Base-by-base conservation (phyloP, 1,139 yeast species). In the Pichia sp. region DNA sequence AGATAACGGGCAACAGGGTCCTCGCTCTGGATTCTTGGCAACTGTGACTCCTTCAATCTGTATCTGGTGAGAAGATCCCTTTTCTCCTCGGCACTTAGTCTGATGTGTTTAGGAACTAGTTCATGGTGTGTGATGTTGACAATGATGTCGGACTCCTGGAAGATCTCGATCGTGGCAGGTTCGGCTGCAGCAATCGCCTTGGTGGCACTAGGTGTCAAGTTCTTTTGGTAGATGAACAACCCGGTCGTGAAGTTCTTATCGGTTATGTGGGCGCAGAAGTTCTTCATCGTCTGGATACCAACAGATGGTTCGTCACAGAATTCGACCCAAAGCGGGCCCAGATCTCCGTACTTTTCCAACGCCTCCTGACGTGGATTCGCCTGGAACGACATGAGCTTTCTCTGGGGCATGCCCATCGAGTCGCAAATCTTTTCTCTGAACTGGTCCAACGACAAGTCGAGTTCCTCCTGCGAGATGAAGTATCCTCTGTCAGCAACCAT, bases 41-140 rank as follows among this genome's bases (percentile, higher is more conserved):
- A 79, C 74, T 93, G 99, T 19, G 95, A 85, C 72, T 93, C 99
- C 73, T 93, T 93, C 68, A 93, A 80, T 74, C 98, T 80, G 74
- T 95, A 95, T 75, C 96, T 84, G 64, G 83, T 87, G 70, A 93
- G 79, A 65, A 93, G 78, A 67, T 90, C 95, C 70, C 80, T 85
- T 81, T 93, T 93, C 71, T 93, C 99, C 16, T 78, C 89, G 55
- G 75, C 80, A 53, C 93, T 82, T 63, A 93, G 80, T 67, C 89
- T 82, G 60, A 92, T 80, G 72, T 93, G 99, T 70, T 87, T 89
- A 56, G 99, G 99, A 58, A 93, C 99, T 67, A 93, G 79, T 68
- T 90, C 96, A 72, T 93, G 99, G 70, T 92, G 97, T 54, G 99
- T 93, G 69, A 93, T 95, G 74, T 93, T 93, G 56, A 93, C 99